Base-by-base conservation (phyloP, 495 filamentous ascomycete species). In the Tetracladium setigerum region DNA sequence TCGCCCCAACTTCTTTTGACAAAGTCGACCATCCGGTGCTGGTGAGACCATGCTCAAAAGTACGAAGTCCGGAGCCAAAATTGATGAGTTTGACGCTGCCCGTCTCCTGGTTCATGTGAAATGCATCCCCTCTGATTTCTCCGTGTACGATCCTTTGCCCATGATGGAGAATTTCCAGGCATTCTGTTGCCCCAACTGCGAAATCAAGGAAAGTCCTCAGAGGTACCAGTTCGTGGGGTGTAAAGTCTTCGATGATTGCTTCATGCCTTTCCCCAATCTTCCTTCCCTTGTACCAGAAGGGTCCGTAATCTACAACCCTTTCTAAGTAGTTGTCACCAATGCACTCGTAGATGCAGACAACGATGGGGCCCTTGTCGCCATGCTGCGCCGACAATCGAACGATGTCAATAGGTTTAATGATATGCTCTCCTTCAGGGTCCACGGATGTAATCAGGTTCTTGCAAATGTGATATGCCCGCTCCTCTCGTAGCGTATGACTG, bases 1-100 rank as follows among this genome's bases (percentile, higher is more conserved):
- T 86, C 19, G 86, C 82, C 0, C 88, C 89, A 31, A 87, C 64
- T 60, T 92, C 85, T 33, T 80, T 78, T 4, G 84, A 87, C 33
- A 95, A 68, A 2, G 81, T 71, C 7, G 81, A 83, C 89, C 89
- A 95, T 35, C 87, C 87, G 38, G 83, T 81, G 55, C 84, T 87
- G 12, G 82, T 86, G 33, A 95, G 69, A 14, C 87, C 86, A 67
- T 92, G 83, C 65, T 95, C 89, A 55, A 95, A 94, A 4, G 87
- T 85, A 44, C 86, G 70, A 11, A 87, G 70, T 5, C 89, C 89
- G 31, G 86, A 89, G 19, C 89, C 89, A 56, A 89, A 86, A 38
- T 87, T 88, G 40, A 86, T 77, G 37, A 95, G 69, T 62, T 83
- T 89, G 44, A 95, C 88, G 30, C 68, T 60, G 17, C 80, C 77